These are phyloP conservation scores for Rhodofomes roseus DNA, from an alignment of 1,284 basidiomycete species.

Conservation along the genomic window DNA sequence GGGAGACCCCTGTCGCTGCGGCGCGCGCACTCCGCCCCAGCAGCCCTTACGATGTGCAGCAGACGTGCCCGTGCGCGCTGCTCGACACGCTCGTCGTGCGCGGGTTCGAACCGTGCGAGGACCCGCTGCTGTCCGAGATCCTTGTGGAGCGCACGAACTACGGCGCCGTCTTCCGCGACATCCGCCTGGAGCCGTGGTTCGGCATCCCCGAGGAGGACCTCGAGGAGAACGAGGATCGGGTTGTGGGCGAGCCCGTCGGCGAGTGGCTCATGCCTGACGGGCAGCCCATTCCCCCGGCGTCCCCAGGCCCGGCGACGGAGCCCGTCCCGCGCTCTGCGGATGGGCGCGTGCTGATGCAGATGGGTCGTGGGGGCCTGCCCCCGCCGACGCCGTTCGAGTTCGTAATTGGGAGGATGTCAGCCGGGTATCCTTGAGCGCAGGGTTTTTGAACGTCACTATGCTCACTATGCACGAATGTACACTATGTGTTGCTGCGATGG, in stretches of 20 bases:
- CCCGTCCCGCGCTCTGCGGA: background rate
- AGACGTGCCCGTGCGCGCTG: constrained; percentile 5
- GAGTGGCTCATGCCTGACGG: background rate
- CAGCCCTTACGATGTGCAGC: background rate
- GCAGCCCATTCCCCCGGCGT: background rate
- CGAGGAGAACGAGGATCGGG: background rate
- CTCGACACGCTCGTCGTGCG: constrained; percentile 2
- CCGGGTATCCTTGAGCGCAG: background rate
- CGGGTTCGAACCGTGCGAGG: background rate
- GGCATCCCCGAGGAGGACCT: background rate
- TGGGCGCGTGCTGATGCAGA: background rate
- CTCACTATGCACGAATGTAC: background rate
- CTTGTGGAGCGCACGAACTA: constrained; percentile 5
- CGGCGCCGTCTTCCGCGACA: constrained; percentile 1
- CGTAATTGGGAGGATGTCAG: background rate
- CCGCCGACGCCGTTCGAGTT: background rate
- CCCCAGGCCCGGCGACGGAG: background rate
- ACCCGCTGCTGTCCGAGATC: background rate
- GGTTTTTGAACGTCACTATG: background rate
- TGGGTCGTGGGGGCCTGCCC: background rate
- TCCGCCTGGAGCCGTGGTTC: constrained; percentile 2
- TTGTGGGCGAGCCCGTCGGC: background rate
- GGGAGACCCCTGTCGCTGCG: background rate
- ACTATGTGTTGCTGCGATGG: background rate
- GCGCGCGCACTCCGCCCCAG: constrained; percentile 3